Percentiles rank a stretch among this genome's conserved stretches.
These are phyloP conservation scores for Penicillium taxi DNA, from an alignment of 495 filamentous ascomycete genomes.

Conservation along the genomic window DNA sequence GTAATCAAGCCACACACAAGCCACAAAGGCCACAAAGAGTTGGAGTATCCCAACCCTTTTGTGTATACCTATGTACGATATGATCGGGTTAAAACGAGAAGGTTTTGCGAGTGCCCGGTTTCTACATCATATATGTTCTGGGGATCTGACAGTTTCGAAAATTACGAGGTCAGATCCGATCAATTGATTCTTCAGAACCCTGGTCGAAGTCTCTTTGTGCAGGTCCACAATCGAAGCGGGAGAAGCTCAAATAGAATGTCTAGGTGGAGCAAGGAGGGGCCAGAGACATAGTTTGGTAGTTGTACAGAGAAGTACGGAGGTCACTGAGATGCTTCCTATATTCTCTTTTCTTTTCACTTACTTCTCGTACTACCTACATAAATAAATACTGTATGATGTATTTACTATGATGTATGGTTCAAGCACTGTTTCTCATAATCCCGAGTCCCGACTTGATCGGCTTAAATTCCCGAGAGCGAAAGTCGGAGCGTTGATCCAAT, in stretches of 20 bases:
- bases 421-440: too few species aligned
- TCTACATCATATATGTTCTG: slow-evolving; percentile 4
- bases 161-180: slow-evolving; percentile 19
- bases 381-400: too few species aligned
- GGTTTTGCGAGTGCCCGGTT: slow-evolving; percentile 17
- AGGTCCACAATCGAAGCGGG: slow-evolving; percentile 45
- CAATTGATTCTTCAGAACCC: slow-evolving; percentile 25
- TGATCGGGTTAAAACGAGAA: slow-evolving; percentile 18
- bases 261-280: slow-evolving; percentile 24
- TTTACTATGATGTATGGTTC: too few species aligned
- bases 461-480: too few species aligned
- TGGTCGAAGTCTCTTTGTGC: slow-evolving; percentile 28
- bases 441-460: too few species aligned
- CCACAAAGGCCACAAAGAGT: too few species aligned
- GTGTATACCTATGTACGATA: background rate
- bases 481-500: slow-evolving; percentile 1
- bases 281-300: slow-evolving; percentile 7
- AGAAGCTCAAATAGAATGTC: slow-evolving; percentile 36
- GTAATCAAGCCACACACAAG: slow-evolving; percentile 15
- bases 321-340: background rate
- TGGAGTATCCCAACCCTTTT: too few species aligned
- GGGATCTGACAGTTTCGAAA: slow-evolving; percentile 10
- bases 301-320: background rate
- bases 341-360: background rate
- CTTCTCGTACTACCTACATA: background rate